Percentiles rank a stretch among this genome's conserved stretches.
phyloP scores from a whole-genome alignment of 805 yeast genomes.

The Cyberlindnera mycetangii region DNA sequence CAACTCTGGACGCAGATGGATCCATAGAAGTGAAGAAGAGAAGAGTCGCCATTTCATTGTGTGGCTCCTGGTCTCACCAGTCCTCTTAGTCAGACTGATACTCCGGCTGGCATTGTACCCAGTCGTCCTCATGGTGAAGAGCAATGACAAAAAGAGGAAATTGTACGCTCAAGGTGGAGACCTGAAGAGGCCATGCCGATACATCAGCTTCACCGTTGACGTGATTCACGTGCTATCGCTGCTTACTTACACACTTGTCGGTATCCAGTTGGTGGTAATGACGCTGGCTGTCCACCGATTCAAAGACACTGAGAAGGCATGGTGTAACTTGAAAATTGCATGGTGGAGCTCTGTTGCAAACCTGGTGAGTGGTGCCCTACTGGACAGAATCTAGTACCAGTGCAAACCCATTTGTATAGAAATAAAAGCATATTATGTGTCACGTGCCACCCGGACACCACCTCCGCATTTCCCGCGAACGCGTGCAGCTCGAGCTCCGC shows the following conservation, averaged over 20 bases:
- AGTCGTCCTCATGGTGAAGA: not conserved
- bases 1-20: constrained; percentile 1
- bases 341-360: constrained; percentile 6
- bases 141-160: constrained; percentile 5
- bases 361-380: not conserved
- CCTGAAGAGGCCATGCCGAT: constrained; percentile 1
- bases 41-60: not conserved
- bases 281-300: constrained; percentile 2
- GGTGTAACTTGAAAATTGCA: constrained; percentile 2
- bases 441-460: constrained; percentile 3
- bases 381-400: not conserved
- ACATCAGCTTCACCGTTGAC: not conserved
- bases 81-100: not conserved
- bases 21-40: not conserved
- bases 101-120: not conserved
- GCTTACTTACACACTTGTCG: not conserved
- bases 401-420: not conserved
- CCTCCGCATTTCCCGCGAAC: not conserved
- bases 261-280: constrained; percentile 2
- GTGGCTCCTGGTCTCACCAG: not conserved
- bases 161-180: not conserved
- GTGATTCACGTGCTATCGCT: not conserved
- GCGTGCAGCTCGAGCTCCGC: not conserved
- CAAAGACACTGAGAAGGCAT: constrained; percentile 5
- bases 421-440: not conserved